Conservation (phyloP, 2,329 filamentous ascomycete species). For the Penicillium thymicola region DNA sequence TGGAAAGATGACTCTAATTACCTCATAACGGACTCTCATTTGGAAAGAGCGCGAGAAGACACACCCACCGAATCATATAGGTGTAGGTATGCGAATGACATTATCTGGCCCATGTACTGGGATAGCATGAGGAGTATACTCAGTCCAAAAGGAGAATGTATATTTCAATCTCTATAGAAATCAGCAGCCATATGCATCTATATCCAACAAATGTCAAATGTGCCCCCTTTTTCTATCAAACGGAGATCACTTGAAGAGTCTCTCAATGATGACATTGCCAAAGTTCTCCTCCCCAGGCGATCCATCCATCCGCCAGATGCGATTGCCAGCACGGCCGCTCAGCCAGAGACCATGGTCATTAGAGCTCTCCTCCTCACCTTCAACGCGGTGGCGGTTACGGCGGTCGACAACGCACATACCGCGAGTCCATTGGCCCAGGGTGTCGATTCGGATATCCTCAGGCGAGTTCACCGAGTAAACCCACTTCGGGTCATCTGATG, state of each 20-base stretch:
- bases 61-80: too few relatives aligned
- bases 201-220: neutral
- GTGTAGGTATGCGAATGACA: too few relatives aligned
- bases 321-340: constrained; percentile 70
- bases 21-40: too few relatives aligned
- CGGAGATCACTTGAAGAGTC: constrained; percentile 52
- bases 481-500: constrained; percentile 41
- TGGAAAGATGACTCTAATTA: too few relatives aligned
- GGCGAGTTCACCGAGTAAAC: constrained; percentile 50
- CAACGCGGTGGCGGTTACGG: constrained; percentile 50
- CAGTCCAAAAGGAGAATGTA: neutral
- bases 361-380: constrained; percentile 54
- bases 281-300: constrained; percentile 68
- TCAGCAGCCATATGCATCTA: neutral
- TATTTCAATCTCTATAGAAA: neutral
- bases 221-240: neutral
- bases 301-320: constrained; percentile 68
- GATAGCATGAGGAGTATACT: neutral
- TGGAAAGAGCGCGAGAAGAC: too few relatives aligned
- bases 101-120: too few relatives aligned
- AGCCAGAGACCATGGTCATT: constrained; percentile 77
- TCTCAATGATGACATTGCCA: constrained; percentile 62
- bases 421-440: constrained; percentile 86
- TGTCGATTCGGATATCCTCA: constrained; percentile 88
- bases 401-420: constrained; percentile 86